Percentiles rank a stretch among this genome's conserved stretches.
Conservation (phyloP, 371 early-diverging fungal genomes). For the Furculomyces boomerangus region DNA sequence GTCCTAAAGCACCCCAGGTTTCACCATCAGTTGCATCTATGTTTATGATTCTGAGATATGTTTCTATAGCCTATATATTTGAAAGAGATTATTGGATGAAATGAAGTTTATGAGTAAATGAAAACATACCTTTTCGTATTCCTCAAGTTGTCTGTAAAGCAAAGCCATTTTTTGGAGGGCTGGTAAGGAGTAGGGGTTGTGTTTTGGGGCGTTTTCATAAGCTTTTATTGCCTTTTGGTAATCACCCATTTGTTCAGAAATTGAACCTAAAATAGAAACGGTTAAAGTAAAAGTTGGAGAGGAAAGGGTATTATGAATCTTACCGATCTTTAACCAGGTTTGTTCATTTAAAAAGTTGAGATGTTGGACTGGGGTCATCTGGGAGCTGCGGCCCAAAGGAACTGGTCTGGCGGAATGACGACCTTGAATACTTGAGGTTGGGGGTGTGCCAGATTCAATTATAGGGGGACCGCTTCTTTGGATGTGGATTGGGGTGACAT, state of each 20-base stretch:
- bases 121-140: constrained; percentile 26
- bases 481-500: too few species aligned
- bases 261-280: constrained; percentile 10
- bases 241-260: constrained; percentile 56
- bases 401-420: neutral
- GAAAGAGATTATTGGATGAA: constrained; percentile 3
- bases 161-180: constrained; percentile 47
- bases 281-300: neutral
- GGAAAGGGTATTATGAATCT: neutral
- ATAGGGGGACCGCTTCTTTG: too few species aligned
- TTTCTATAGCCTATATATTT: constrained; percentile 50
- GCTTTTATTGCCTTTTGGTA: constrained; percentile 57
- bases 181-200: constrained; percentile 67
- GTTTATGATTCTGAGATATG: constrained; percentile 63
- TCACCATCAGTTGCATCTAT: constrained; percentile 73
- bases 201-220: constrained; percentile 70
- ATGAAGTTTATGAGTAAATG: constrained; percentile 5
- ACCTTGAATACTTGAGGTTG: neutral
- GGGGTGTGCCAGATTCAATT: too few species aligned
- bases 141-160: constrained; percentile 34
- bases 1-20: constrained; percentile 81
- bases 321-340: neutral
- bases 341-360: constrained; percentile 1
- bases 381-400: neutral
- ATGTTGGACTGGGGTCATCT: constrained; percentile 1